Base-by-base conservation (phyloP, 2,329 filamentous ascomycete genomes). In the Immersiporthe knoxdaviesiana region DNA sequence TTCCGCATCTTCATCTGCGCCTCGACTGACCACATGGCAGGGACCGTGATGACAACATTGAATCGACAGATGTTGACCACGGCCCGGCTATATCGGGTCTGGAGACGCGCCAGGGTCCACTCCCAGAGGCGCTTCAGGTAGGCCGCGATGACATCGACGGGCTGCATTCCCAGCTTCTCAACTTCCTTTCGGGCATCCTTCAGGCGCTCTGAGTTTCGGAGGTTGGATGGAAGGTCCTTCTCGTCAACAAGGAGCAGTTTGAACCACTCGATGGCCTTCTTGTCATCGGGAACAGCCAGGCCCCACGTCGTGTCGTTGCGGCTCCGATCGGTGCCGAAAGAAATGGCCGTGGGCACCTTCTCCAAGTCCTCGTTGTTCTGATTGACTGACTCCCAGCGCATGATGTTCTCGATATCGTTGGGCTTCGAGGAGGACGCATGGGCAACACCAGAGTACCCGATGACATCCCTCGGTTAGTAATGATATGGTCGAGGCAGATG, bases 371-470 rank as follows among this genome's bases (percentile, higher is more conserved):
- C 73, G 37, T 74, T 77, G 2, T 67, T 35, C 2, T 64, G 70
- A 0, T 75, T n/a, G 16, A 52, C 47, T 5, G 47, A 52, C 47
- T 58, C 54, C 78, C 77, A 81, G n/a, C 65, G 74, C 0, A 76
- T 78, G 18, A 82, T 77, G 0, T 52, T 52, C 47, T 52, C 47
- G 47, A 52, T 52, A 24, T 75, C 68, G 0, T 78, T 72, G 0
- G 77, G 75, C 0, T 76, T 71, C 2, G 72, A 62, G 0, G 75
- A 78, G 32, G 74, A 76, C 0, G 79, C 78, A 76, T 78, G 84
- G 0, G 82, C 79, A 1, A 83, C 75, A 0, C 82, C 81, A 0
- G 81, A 84, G 65, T 74, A 80, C 0, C 82, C 84, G 0, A 83
- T 84, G 0, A 27, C 8, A 14, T 10, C 21, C 24, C 8, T 52